These are phyloP conservation scores for Tetratostichococcus sp. DNA, from an alignment of 139 green algal genomes.

Conservation along the genomic window DNA sequence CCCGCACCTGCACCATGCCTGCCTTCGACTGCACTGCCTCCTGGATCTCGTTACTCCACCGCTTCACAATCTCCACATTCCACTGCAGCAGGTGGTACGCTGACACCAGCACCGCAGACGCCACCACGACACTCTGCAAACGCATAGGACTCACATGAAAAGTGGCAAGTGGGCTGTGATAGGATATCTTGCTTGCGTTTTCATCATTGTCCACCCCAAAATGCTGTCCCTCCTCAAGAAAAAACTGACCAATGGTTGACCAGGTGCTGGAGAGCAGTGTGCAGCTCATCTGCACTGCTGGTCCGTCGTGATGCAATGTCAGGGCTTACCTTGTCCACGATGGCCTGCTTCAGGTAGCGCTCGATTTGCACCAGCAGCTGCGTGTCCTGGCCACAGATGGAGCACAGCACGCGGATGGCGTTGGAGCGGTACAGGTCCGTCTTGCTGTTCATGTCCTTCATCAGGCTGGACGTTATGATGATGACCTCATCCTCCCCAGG, in stretches of 20 bases:
- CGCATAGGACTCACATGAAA: neutral
- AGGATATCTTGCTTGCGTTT: too few relatives aligned
- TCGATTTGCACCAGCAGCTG: slow-evolving; percentile 87
- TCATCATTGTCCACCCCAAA: too few relatives aligned
- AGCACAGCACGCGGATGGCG: slow-evolving; percentile 94
- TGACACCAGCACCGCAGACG: slow-evolving; percentile 76
- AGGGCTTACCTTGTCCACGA: slow-evolving; percentile 90
- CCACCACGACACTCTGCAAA: slow-evolving; percentile 43
- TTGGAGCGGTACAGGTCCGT: slow-evolving; percentile 94
- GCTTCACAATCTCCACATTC: slow-evolving; percentile 91
- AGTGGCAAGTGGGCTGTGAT: too few relatives aligned
- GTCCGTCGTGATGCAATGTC: too few relatives aligned
- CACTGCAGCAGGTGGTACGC: slow-evolving; percentile 78
- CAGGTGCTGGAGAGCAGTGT: too few relatives aligned
- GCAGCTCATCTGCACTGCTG: too few relatives aligned
- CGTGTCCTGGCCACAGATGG: slow-evolving; percentile 78
- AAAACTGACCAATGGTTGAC: too few relatives aligned
- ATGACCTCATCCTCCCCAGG: slow-evolving; percentile 81
- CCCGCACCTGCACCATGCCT: slow-evolving; percentile 68
- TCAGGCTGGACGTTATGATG: slow-evolving; percentile 96
- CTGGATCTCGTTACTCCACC: slow-evolving; percentile 95
- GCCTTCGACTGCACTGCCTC: slow-evolving; percentile 87
- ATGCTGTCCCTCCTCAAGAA: too few relatives aligned
- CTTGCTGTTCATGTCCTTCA: slow-evolving; percentile 99
- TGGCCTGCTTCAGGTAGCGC: slow-evolving; percentile 96